Conservation (phyloP, 31 red algal genomes). For the Asparagopsis taxiformis region DNA sequence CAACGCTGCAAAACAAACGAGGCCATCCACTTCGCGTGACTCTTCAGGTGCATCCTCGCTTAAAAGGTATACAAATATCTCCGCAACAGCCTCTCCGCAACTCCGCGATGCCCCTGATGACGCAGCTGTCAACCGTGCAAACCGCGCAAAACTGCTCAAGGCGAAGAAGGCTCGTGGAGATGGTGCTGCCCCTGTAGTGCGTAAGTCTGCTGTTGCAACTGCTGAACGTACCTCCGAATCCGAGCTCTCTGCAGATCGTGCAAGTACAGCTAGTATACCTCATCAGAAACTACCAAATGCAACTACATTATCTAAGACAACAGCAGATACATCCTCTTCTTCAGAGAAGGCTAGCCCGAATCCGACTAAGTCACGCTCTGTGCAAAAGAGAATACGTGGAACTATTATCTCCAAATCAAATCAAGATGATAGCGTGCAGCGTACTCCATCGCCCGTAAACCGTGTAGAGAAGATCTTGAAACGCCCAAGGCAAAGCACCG, state of each 20-base stretch:
- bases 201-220: not conserved
- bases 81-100: not conserved
- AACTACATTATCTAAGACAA: not conserved
- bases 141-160: slow-evolving; percentile 3
- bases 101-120: not conserved
- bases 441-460: not conserved
- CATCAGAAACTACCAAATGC: slow-evolving; percentile 9
- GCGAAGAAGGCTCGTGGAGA: not conserved
- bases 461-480: not conserved
- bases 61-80: not conserved
- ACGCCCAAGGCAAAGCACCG: not conserved
- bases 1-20: not conserved
- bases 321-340: not conserved
- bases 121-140: not conserved
- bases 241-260: not conserved
- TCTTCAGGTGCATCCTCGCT: not conserved
- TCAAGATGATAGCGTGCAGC: not conserved
- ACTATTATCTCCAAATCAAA: not conserved
- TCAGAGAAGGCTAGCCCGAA: not conserved
- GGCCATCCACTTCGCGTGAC: too few relatives aligned
- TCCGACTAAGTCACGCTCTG: slow-evolving; percentile 29
- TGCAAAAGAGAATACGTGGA: not conserved
- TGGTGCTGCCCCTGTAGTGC: not conserved
- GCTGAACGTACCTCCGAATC: slow-evolving; percentile 3
- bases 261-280: not conserved